Base-by-base conservation (phyloP, 2,329 filamentous ascomycete species). In the Stagonosporopsis rhizophila region DNA sequence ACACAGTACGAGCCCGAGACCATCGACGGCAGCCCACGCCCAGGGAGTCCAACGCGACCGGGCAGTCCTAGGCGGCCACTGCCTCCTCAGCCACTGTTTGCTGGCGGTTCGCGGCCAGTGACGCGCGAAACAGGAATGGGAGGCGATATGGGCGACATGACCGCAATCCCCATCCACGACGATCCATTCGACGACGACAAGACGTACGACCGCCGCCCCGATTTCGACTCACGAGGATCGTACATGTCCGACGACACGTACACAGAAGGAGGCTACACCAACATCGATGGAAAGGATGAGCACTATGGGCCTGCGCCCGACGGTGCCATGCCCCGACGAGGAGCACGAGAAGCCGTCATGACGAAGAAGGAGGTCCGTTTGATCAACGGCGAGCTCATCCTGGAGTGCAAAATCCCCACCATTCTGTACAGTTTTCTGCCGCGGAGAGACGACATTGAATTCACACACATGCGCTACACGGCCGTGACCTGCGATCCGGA, bases 391-490 rank as follows among this genome's bases (percentile, higher is more conserved):
- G 94, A 99, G 78, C 87, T 99, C 49, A 94, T 99, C 56, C 83
- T 99, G 42, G 95, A 99, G 80, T 98, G 95, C 83, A 99, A 99
- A 79, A 99, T 99, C 65, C 95, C 96, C 0, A 99, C 95, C 0
- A 99, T 98, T 66, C 82, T 99, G 37, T 96, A 98, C 84, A 96
- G 92, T 74, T 99, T 99, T 79, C 80, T 99, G 59, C 96, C 96
- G 0, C 87, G 94, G 15, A 87, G 94, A 57, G 92, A 97, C 72
- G 94, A 96, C 75, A 84, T 94, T 60, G 95, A 99, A 73, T 99
- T 99, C 75, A 99, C 95, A 0, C 93, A 98, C 73, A 98, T 98
- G 94, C 89, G 95, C 50, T 99, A 99, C 75, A 97, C 94, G 0
- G 95, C 95, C 9, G 95, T 96, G n/a, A 99, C 95, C 2, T 98